Base-by-base conservation (phyloP, 495 filamentous ascomycete species). In the Aspergillus heteromorphus region DNA sequence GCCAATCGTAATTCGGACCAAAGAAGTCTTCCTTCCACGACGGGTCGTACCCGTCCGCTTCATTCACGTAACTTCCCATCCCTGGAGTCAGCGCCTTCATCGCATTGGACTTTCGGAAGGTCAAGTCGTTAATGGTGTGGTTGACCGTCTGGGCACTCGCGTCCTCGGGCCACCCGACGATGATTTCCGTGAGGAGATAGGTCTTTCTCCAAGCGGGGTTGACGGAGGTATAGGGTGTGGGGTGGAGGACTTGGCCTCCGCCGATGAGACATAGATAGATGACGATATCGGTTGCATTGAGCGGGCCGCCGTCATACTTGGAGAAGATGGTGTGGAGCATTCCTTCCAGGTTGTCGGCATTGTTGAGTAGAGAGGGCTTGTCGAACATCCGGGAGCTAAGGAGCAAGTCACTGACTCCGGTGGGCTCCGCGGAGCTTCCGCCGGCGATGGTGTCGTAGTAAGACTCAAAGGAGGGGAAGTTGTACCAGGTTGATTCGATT, bases 41-140 rank as follows among this genome's bases (percentile, higher is more conserved):
- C 6, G 63, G 55, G 21, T 56, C 45, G n/a, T 56, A 45, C 13
- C 59, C 52, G 40, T 62, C 59, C 8, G 52, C 55, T 56, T 76
- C 73, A 30, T 72, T 76, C 53, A 73, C 58, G 51, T 76, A 75
- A 16, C 61, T 74, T 0, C 72, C 72, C 8, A 64, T 64, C 11
- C 52, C 21, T 1, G 71, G 72, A 4, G 71, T 68, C 17, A 73
- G 21, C 0, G 45, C 31, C 18, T 63, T 60, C 73, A 78, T 69
- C 1, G 69, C 68, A 48, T 59, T 30, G 29, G 78, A 73, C 65
- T 81, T 81, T 31, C 73, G 74, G 41, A 76, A 69, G 3, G 79
- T 82, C 23, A 83, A 67, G 51, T 75, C 74, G 20, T 70, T 54
- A 53, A 71, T 73, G 50, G 72, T 66, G 9, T 61, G 64, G 36